A percentile compares a stretch with the other conserved stretches of the same genome.
These are phyloP conservation scores for Taphrina communis DNA, from an alignment of 1,139 yeast genomes.

Conservation along the genomic window DNA sequence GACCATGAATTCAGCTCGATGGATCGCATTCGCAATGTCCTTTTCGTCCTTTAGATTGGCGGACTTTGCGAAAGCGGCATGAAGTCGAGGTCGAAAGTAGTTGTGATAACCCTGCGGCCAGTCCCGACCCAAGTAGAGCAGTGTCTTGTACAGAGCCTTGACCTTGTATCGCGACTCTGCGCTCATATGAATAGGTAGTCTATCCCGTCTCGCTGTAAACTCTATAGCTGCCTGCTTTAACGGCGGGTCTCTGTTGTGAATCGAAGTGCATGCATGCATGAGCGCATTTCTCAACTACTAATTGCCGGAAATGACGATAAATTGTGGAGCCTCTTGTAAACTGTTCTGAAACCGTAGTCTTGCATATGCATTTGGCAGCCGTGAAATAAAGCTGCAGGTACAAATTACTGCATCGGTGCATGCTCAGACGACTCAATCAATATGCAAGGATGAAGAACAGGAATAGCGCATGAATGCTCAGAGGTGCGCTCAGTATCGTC, in stretches of 20 bases:
- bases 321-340: neutral
- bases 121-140: constrained; percentile 45
- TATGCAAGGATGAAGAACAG: neutral
- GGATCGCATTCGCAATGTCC: constrained; percentile 42
- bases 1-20: constrained; percentile 44
- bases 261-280: neutral
- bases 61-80: constrained; percentile 43
- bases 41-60: constrained; percentile 28
- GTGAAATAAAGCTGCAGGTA: no score
- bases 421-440: no score
- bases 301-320: no score
- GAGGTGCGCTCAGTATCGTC: constrained; percentile 12
- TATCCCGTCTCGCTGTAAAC: neutral
- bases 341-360: no score
- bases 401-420: no score
- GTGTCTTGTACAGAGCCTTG: constrained; percentile 44
- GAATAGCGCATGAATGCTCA: constrained; percentile 10
- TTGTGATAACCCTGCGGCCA: constrained; percentile 45
- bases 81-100: constrained; percentile 44
- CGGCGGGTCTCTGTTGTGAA: neutral
- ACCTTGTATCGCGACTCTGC: constrained; percentile 40
- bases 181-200: neutral
- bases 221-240: neutral
- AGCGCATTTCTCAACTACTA: neutral
- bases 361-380: no score